phyloP scores from a whole-genome alignment of 2,329 filamentous ascomycete species.

The Xylaria sp. region DNA sequence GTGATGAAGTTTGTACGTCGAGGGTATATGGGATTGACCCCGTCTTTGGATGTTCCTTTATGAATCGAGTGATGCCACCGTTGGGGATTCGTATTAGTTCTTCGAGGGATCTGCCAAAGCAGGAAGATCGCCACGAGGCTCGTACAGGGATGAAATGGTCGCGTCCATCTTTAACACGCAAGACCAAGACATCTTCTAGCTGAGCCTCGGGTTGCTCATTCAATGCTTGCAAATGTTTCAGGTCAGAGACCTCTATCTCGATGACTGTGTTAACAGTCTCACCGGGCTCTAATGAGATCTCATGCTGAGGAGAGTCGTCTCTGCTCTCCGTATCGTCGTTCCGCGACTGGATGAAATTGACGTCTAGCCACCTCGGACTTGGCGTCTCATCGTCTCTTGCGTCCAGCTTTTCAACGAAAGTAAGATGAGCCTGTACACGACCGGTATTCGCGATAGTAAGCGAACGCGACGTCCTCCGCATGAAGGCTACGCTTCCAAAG shows the following conservation, averaged over 20 bases:
- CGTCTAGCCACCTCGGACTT: slow-evolving; percentile 37
- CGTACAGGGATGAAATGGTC: slow-evolving; percentile 90
- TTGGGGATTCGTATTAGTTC: slow-evolving; percentile 84
- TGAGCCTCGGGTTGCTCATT: slow-evolving; percentile 67
- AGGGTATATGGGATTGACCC: slow-evolving; percentile 61
- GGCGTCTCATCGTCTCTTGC: slow-evolving; percentile 48
- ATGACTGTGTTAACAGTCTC: slow-evolving; percentile 78
- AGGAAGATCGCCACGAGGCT: slow-evolving; percentile 79
- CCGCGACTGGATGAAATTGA: slow-evolving; percentile 31
- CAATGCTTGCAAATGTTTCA: slow-evolving; percentile 69
- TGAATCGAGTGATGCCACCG: slow-evolving; percentile 71
- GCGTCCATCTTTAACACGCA: slow-evolving; percentile 81
- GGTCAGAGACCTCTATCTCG: slow-evolving; percentile 67
- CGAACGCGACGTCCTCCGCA: slow-evolving; percentile 66
- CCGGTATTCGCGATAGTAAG: slow-evolving; percentile 94
- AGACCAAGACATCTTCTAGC: slow-evolving; percentile 86
- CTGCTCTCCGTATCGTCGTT: slow-evolving; percentile 21
- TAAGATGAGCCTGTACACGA: slow-evolving; percentile 77
- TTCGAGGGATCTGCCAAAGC: slow-evolving; percentile 84
- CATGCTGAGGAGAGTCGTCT: slow-evolving; percentile 46
- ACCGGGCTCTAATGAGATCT: slow-evolving; percentile 79
- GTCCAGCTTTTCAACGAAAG: slow-evolving; percentile 75
- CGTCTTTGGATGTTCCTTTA: slow-evolving; percentile 37
- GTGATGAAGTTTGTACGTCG: slow-evolving; percentile 77
- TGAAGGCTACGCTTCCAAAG: slow-evolving; percentile 77